These are phyloP conservation scores for Fomitiporia mediterranea DNA, from an alignment of 1,284 basidiomycete genomes.

Conservation along the genomic window DNA sequence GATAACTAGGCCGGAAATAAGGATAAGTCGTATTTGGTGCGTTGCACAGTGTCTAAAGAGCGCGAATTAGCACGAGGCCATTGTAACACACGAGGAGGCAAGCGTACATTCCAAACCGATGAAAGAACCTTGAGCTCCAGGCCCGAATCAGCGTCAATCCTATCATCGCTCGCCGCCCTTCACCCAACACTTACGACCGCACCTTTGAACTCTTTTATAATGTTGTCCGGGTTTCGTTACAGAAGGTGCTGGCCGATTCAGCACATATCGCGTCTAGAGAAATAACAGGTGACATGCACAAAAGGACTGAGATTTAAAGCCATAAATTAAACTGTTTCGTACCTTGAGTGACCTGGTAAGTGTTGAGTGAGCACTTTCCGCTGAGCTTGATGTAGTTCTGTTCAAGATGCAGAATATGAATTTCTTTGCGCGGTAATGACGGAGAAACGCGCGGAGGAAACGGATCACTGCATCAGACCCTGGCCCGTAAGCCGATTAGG, in stretches of 20 bases:
- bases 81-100: constrained; percentile 6
- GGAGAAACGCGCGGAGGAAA: background rate
- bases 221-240: background rate
- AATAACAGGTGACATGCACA: background rate
- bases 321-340: no score
- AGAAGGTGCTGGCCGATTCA: background rate
- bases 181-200: background rate
- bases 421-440: background rate
- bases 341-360: no score
- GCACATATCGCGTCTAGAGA: background rate
- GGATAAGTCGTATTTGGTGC: constrained; percentile 89
- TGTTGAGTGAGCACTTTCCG: no score
- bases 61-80: background rate
- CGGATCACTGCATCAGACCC: constrained; percentile 3
- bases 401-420: background rate
- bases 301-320: no score
- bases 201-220: background rate
- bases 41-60: constrained; percentile 80
- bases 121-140: constrained; percentile 51
- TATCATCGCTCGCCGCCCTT: background rate
- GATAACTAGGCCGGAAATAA: constrained; percentile 92
- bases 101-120: constrained; percentile 72
- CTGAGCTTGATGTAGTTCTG: background rate
- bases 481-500: background rate
- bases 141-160: constrained; percentile 34